Conservation (phyloP, 1,284 basidiomycete genomes). For the Neonothopanus nambi region DNA sequence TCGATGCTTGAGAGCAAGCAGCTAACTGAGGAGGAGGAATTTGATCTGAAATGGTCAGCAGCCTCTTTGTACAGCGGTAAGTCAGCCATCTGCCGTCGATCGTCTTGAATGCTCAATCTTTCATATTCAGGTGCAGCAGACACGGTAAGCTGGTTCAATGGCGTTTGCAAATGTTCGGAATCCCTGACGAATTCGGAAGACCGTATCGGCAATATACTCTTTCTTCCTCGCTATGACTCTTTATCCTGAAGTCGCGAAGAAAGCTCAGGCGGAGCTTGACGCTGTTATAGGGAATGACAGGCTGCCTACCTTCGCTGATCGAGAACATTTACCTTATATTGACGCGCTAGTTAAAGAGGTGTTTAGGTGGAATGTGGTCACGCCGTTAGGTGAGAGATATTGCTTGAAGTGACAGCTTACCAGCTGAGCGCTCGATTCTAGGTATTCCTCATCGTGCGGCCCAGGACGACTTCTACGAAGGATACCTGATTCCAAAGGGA, state of each 20-base stretch:
- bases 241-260: constrained; percentile 48
- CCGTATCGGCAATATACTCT: constrained; percentile 49
- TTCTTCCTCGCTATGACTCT: constrained; percentile 57
- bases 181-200: constrained; percentile 29
- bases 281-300: constrained; percentile 58
- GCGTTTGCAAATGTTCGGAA: not conserved
- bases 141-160: constrained; percentile 38
- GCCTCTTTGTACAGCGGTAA: constrained; percentile 60
- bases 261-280: constrained; percentile 66
- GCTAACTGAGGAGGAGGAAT: constrained; percentile 48
- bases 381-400: constrained; percentile 43
- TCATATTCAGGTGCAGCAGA: constrained; percentile 43
- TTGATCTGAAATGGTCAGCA: constrained; percentile 59
- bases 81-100: constrained; percentile 10
- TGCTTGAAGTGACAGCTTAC: not conserved
- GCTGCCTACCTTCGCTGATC: constrained; percentile 62
- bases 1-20: constrained; percentile 47
- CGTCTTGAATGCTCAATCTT: constrained; percentile 5
- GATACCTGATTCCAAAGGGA: constrained; percentile 54
- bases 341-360: constrained; percentile 63
- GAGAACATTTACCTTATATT: constrained; percentile 57
- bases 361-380: constrained; percentile 60
- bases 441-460: constrained; percentile 54
- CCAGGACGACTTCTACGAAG: constrained; percentile 54
- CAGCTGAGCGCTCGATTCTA: constrained; percentile 20